phyloP scores from a whole-genome alignment of 768 basidiomycete species.

The Auriculariales sp. region DNA sequence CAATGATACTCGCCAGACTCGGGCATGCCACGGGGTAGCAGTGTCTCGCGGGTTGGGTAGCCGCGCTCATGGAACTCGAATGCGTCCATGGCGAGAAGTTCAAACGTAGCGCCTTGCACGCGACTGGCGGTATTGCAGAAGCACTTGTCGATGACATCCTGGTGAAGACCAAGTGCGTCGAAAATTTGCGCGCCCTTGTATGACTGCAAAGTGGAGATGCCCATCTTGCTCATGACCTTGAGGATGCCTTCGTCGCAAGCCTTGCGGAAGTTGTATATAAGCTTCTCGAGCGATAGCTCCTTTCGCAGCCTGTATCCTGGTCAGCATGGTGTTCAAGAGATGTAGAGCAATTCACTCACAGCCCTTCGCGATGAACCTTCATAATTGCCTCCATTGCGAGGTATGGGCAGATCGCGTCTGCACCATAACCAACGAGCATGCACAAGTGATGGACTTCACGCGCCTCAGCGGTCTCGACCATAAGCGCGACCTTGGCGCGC shows the following conservation, averaged over 20 bases:
- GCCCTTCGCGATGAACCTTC: constrained; percentile 77
- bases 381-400: constrained; percentile 88
- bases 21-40: constrained; percentile 86
- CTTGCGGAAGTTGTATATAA: constrained; percentile 71
- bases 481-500: constrained; percentile 82
- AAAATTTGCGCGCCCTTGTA: constrained; percentile 99
- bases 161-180: constrained; percentile 87
- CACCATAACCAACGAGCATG: constrained; percentile 93
- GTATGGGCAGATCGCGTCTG: constrained; percentile 95
- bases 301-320: constrained; percentile 55
- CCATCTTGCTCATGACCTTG: constrained; percentile 99
- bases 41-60: constrained; percentile 83
- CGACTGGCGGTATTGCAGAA: constrained; percentile 91
- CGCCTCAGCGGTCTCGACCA: constrained; percentile 93
- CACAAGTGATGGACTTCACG: constrained; percentile 96
- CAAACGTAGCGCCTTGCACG: constrained; percentile 92
- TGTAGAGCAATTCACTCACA: constrained; percentile 39
- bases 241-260: constrained; percentile 92
- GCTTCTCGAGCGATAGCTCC: constrained; percentile 54
- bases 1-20: constrained; percentile 98
- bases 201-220: constrained; percentile 91
- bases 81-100: constrained; percentile 92
- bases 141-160: constrained; percentile 82
- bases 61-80: constrained; percentile 97
- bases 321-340: constrained; percentile 3